These are phyloP conservation scores for Diutina sp. DNA, from an alignment of 1,139 yeast species.

Conservation along the genomic window DNA sequence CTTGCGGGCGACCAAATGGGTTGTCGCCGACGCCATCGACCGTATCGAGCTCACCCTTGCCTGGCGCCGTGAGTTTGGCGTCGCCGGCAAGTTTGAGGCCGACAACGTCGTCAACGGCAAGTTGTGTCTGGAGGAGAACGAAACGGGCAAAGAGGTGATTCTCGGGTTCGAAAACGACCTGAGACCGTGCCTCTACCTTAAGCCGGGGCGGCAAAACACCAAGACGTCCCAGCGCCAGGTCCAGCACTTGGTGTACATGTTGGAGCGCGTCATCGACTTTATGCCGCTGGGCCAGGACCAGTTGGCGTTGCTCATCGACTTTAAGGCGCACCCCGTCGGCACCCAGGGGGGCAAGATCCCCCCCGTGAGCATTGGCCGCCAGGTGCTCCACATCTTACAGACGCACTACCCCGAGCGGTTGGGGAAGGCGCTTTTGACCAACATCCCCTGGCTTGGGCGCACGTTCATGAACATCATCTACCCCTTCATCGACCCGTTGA, in stretches of 20 bases:
- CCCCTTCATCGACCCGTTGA: slow-evolving; percentile 91
- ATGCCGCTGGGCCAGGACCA: slow-evolving; percentile 41
- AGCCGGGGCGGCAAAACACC: slow-evolving; percentile 38
- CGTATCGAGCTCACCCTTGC: slow-evolving; percentile 66
- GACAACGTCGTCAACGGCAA: slow-evolving; percentile 14
- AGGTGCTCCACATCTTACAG: slow-evolving; percentile 76
- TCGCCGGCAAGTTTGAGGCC: slow-evolving; percentile 26
- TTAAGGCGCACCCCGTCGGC: slow-evolving; percentile 23
- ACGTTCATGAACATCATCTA: slow-evolving; percentile 79
- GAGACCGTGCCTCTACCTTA: slow-evolving; percentile 35
- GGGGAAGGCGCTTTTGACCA: slow-evolving; percentile 81
- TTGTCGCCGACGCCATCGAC: slow-evolving; percentile 50
- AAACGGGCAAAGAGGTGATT: slow-evolving; percentile 35
- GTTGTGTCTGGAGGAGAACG: slow-evolving; percentile 21
- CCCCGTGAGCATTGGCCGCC: slow-evolving; percentile 57
- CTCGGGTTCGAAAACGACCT: slow-evolving; percentile 34
- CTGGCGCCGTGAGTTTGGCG: slow-evolving; percentile 90
- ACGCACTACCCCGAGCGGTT: slow-evolving; percentile 94
- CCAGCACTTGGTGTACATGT: slow-evolving; percentile 37
- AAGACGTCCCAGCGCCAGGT: slow-evolving; percentile 31
- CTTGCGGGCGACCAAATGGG: slow-evolving; percentile 87
- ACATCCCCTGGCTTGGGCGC: slow-evolving; percentile 89
- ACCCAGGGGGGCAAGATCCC: slow-evolving; percentile 61
- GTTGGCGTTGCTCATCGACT: slow-evolving; percentile 32
- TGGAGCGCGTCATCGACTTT: slow-evolving; percentile 32